Evolutionary conservation across 2,329 filamentous ascomycete species (phyloP).

Genomic region (Colletotrichum lentis): DNA sequence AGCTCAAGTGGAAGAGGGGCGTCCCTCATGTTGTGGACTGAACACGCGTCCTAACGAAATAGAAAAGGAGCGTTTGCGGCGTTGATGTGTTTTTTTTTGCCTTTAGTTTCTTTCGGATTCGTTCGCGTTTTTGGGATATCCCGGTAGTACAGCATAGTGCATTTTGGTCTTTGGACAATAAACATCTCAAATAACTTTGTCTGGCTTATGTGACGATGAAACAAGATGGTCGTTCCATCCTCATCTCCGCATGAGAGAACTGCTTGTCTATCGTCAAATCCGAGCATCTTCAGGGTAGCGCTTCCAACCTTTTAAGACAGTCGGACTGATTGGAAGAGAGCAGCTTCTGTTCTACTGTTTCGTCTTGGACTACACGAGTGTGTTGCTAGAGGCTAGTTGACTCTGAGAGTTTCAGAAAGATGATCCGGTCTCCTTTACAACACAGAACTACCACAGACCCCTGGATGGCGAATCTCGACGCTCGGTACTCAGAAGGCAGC

Average conservation of each 20-base stretch:
- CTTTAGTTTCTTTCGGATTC: conserved; percentile 19
- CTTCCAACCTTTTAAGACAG: too few species aligned
- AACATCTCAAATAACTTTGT: conserved; percentile 23
- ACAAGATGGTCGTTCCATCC: neutral
- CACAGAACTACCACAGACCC: too few species aligned
- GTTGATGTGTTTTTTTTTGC: conserved; percentile 15
- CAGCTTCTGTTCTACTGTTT: too few species aligned
- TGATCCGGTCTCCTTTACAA: fast-evolving
- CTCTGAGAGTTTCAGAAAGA: too few species aligned
- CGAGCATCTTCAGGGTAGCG: too few species aligned
- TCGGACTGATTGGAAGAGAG: too few species aligned
- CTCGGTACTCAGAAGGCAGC: too few species aligned
- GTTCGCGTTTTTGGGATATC: conserved; percentile 28
- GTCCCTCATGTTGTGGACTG: conserved; percentile 35
- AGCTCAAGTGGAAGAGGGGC: conserved; percentile 39
- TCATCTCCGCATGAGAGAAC: too few species aligned
- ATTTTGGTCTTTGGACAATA: conserved; percentile 22
- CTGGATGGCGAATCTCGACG: fast-evolving
- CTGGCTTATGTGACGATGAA: neutral
- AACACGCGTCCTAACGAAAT: conserved; percentile 5
- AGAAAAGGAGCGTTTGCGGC: conserved; percentile 22
- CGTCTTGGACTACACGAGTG: too few species aligned
- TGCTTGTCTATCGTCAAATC: too few species aligned
- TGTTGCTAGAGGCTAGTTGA: too few species aligned
- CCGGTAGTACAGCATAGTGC: conserved; percentile 21